Base-by-base conservation (phyloP, 495 filamentous ascomycete genomes). In the Clavariopsis aquatica region DNA sequence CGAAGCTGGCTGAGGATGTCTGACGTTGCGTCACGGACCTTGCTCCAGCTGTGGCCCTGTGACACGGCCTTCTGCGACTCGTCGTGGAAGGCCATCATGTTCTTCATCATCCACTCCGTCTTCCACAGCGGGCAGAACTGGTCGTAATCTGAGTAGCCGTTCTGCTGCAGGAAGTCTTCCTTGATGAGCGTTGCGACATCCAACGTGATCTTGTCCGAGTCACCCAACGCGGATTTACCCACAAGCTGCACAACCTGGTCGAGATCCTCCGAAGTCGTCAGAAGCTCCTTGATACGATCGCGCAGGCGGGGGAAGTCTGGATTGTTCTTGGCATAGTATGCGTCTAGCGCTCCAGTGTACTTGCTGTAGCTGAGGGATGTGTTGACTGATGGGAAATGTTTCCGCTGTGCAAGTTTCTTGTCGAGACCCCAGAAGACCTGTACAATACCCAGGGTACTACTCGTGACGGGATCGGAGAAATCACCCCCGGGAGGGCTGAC, bases 31-130 rank as follows among this genome's bases (percentile, higher is more conserved):
- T 98, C 94, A 57, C 93, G 85, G 47, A 98, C 87, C 85, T 94
- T 98, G 71, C 78, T 77, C 94, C 94, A 99, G 76, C 78, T 88
- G 72, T 90, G 87, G 57, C 94, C 94, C 71, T 95, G 89, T 19
- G 89, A 84, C 71, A 99, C 79, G 1, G 92, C 93, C 82, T 96
- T 98, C 77, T 98, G 94, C 12, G 90, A 87, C 79, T 99, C 94
- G 75, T 99, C 95, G 70, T 96, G 91, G 83, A 92, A 99, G 54
- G 87, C 89, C 85, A 98, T 92, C 85, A 99, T 96, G 49, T 87
- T 86, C 83, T 94, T 96, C 94, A 99, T 99, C 94, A 99, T 97
- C 85, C 95, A 99, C 73, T 93, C 87, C 3, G 94, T 99, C 85
- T 99, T 99, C 93, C 93, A 99, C 73, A 99, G 82, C 34, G 94